Base-by-base conservation (phyloP, 805 yeast genomes). In the Teunomyces atbi region DNA sequence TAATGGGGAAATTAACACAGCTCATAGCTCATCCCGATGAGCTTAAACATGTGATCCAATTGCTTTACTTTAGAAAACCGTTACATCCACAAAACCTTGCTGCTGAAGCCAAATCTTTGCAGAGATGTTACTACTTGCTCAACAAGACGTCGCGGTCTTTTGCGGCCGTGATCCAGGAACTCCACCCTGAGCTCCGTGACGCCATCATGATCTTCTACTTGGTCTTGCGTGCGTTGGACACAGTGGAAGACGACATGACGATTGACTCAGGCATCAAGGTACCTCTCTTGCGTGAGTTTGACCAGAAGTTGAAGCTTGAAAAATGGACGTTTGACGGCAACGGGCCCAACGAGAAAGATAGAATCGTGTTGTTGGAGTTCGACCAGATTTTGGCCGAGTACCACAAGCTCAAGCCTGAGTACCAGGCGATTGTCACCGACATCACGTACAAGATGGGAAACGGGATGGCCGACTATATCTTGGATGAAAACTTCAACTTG, bases 181-280 rank as follows among this genome's bases (percentile, higher is more conserved):
- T 94, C 49, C 85, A 89, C 62, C 97, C 97, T 0, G 96, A 90
- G 59, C 72, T 94, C 53, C 79, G 96, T 53, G 82, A 82, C 52
- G 87, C 86, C 1, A 78, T 89, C 50, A 83, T 83, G 90, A 49
- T 94, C 5, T 94, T 94, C 68, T 94, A 94, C 66, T 67, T 94
- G 46, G 77, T 90, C 18, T 71, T 94, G 53, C 79, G 99, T 50
- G 99, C 96, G 1, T 78, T 94, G 57, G 99, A 94, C 62, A 94
- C 99, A 1, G 78, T 94, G 46, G 99, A 94, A 65, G 99, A 94
- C 65, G 98, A 94, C 65, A 90, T 90, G 95, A 79, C 94, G 6
- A 70, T 94, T 48, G 84, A 81, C 50, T 83, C 86, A 4, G 73
- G 75, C 16, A 56, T 81, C 49, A 94, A 94, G 68, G 69, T 90